Evolutionary conservation across 805 yeast species (phyloP), one percentile per base, ranked within the genome.

Genomic region (Suhomyces sp.): DNA sequence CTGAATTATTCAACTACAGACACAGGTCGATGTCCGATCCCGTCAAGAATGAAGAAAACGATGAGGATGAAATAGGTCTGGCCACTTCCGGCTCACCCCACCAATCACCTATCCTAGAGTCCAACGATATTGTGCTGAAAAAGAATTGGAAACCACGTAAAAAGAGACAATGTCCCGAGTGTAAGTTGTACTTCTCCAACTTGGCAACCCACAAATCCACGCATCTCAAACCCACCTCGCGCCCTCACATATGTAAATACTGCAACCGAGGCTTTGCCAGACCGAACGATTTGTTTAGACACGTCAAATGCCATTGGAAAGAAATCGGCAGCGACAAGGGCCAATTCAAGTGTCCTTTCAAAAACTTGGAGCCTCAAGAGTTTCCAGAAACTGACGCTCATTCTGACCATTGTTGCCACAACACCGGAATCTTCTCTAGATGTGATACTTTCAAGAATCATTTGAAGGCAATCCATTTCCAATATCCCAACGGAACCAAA

Each of bases 391-490:
- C 41, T 8, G 47, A 50, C n/a, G 35, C 35, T 9, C 50, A 44
- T 10, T 60, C 59, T 20, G 71, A 70, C 57, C 71, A 71, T 56
- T 72, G 78, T 55, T 90, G 97, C 64, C 97, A 91, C 65, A 81
- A 82, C 50, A 82, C 89, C 6, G 97, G 97, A 4, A 84, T 87
- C 27, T 91, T 91, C 61, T 84, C 91, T 10, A 78, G 97, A 47
- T 87, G 97, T 65, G 97, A 91, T 65, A 91, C 97, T 4, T 91
- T 83, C 71, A 91, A 91, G 64, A 91, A 91, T 69, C 97, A 91
- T 69, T 75, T 91, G 55, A 89, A 88, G 66, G 96, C 97, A 1
- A 78, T 91, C 55, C 97, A 91, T 64, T 91, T 91, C 66, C 86
- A 82, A 57, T 91, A 91, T 67, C 97, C 97, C 4, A 79, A 80